phyloP scores from a whole-genome alignment of 805 yeast genomes.

The Candida rishiriensis region DNA sequence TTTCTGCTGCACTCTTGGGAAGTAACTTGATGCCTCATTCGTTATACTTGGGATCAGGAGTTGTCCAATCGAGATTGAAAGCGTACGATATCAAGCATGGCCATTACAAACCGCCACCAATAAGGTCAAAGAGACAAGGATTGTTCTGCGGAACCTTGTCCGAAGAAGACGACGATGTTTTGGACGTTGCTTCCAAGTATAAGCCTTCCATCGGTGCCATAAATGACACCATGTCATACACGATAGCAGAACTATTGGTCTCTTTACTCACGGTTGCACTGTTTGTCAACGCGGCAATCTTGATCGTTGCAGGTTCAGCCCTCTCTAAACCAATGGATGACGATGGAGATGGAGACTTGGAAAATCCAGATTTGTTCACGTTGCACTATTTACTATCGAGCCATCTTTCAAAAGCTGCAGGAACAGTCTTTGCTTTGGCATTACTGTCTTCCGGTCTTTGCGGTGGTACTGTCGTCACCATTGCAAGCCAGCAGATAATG shows the following conservation, averaged over 20 bases:
- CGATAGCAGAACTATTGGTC: constrained; percentile 77
- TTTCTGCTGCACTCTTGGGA: constrained; percentile 83
- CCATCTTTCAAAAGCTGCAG: constrained; percentile 81
- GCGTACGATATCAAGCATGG: constrained; percentile 74
- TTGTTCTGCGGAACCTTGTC: constrained; percentile 31
- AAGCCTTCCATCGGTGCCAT: constrained; percentile 80
- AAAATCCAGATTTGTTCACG: constrained; percentile 77
- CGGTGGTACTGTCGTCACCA: constrained; percentile 90
- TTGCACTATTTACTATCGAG: constrained; percentile 66
- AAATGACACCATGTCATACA: constrained; percentile 69
- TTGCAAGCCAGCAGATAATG: constrained; percentile 90
- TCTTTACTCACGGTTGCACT: constrained; percentile 84
- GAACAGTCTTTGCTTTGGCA: constrained; percentile 83
- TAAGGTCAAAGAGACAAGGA: constrained; percentile 19
- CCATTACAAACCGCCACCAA: constrained; percentile 38
- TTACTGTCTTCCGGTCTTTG: constrained; percentile 88
- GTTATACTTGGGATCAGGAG: constrained; percentile 79
- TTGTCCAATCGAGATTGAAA: constrained; percentile 79
- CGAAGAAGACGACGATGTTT: constrained; percentile 12
- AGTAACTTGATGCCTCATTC: constrained; percentile 97
- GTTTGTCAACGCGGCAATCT: constrained; percentile 87
- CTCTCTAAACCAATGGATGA: constrained; percentile 39
- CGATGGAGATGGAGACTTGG: constrained; percentile 54
- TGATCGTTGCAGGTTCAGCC: constrained; percentile 90
- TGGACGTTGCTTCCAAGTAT: constrained; percentile 27